phyloP scores from a whole-genome alignment of 805 yeast species.

The Nakazawaea wyomingensis region DNA sequence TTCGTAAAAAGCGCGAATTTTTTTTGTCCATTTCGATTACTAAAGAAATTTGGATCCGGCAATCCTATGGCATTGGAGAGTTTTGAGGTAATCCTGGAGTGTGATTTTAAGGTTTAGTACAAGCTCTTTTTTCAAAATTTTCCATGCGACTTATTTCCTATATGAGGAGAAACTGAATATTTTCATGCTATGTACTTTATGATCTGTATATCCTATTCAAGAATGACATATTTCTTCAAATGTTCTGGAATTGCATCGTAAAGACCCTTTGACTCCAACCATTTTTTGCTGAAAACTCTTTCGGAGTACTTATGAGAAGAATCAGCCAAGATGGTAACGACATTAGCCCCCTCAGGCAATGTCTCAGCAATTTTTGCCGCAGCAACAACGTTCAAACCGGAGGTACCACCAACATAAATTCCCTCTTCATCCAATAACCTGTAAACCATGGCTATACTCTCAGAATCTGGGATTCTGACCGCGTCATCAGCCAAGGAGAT shows the following conservation, averaged over 20 bases:
- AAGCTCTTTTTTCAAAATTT: too few relatives aligned
- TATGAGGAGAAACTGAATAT: too few relatives aligned
- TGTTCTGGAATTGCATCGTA: slow-evolving; percentile 64
- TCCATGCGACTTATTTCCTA: too few relatives aligned
- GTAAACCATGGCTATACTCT: slow-evolving; percentile 79
- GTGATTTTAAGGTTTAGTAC: too few relatives aligned
- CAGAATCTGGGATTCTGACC: slow-evolving; percentile 68
- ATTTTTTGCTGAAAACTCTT: slow-evolving; percentile 67
- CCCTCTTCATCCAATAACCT: slow-evolving; percentile 86
- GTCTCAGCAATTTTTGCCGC: slow-evolving; percentile 71
- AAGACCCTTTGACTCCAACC: slow-evolving; percentile 70
- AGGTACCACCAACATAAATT: slow-evolving; percentile 83
- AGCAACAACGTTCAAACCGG: slow-evolving; percentile 86
- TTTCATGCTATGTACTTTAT: too few relatives aligned
- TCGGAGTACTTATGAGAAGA: slow-evolving; percentile 88
- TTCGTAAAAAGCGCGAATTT: too few relatives aligned
- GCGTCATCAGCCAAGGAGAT: slow-evolving; percentile 77
- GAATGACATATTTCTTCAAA: slow-evolving; percentile 60
- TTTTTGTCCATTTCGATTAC: too few relatives aligned
- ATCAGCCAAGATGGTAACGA: slow-evolving; percentile 87
- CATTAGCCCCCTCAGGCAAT: slow-evolving; percentile 73
- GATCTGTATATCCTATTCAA: slow-evolving; percentile 26
- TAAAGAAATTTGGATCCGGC: too few relatives aligned
- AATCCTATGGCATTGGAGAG: too few relatives aligned
- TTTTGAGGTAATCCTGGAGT: too few relatives aligned